Evolutionary conservation across 345 rosid genomes (phyloP).

Genomic region (Salix udensis): DNA sequence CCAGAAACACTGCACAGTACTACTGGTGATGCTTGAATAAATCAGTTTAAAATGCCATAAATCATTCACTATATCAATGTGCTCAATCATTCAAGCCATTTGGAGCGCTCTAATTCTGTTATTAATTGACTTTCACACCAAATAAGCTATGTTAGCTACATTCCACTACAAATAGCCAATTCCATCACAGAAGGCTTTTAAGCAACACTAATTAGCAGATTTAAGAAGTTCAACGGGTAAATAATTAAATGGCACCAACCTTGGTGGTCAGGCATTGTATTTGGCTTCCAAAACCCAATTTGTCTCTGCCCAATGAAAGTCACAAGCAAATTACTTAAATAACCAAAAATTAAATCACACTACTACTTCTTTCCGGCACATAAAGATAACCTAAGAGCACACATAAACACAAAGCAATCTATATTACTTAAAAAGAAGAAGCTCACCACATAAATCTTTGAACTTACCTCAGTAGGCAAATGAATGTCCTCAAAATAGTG

Average conservation of each 20-base stretch:
- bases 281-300: conserved; percentile 56
- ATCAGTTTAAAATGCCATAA: not conserved
- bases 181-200: not conserved
- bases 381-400: not conserved
- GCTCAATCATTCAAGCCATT: conserved; percentile 8
- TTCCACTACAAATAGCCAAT: conserved; percentile 9
- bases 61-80: not conserved
- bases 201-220: not conserved
- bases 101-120: not conserved
- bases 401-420: not conserved
- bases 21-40: not conserved
- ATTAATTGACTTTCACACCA: conserved; percentile 2
- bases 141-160: not conserved
- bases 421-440: not conserved
- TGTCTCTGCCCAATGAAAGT: conserved; percentile 55
- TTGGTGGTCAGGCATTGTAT: conserved; percentile 48
- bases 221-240: conserved; percentile 10
- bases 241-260: conserved; percentile 39
- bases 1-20: not conserved
- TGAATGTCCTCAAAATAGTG: conserved; percentile 42
- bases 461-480: conserved; percentile 50
- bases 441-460: not conserved
- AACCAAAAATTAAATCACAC: conserved; percentile 8
- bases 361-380: not conserved
- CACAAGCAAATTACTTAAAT: conserved; percentile 17